These are phyloP conservation scores for Trichophyton schoenleinii DNA, from an alignment of 2,329 filamentous ascomycete genomes.

Conservation along the genomic window DNA sequence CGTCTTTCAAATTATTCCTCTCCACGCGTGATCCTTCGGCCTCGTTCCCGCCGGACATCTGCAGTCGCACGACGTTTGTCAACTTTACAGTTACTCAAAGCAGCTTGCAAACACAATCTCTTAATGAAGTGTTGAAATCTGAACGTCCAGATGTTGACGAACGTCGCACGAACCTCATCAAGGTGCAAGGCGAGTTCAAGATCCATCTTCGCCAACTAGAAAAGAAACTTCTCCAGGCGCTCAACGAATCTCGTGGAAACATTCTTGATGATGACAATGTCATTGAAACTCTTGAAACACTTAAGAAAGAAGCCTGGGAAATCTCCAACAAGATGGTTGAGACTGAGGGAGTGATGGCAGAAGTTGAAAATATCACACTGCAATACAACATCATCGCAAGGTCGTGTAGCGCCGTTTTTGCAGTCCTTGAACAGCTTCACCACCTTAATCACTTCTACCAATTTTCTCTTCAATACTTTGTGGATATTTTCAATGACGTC, in stretches of 20 bases:
- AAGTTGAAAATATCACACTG: conserved; percentile 89
- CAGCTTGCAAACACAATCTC: conserved; percentile 92
- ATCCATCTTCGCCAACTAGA: conserved; percentile 93
- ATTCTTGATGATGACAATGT: conserved; percentile 97
- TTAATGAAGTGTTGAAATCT: conserved; percentile 94
- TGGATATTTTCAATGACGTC: conserved; percentile 92
- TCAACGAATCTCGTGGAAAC: conserved; percentile 95
- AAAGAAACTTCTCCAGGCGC: conserved; percentile 81
- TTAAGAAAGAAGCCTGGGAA: conserved; percentile 94
- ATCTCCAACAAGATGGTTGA: conserved; percentile 94
- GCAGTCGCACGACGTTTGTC: conserved; percentile 96
- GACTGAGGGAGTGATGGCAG: conserved; percentile 94
- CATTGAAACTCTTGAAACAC: conserved; percentile 90
- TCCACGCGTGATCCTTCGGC: conserved; percentile 94
- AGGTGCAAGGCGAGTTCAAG: conserved; percentile 97
- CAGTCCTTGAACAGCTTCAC: conserved; percentile 90
- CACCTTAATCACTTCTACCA: conserved; percentile 99
- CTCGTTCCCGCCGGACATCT: conserved; percentile 89
- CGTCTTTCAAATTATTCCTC: conserved; percentile 86
- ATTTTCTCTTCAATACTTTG: conserved; percentile 95
- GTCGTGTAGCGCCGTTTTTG: conserved; percentile 94
- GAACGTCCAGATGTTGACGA: conserved; percentile 96
- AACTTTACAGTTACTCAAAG: conserved; percentile 99
- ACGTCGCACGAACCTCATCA: conserved; percentile 90
- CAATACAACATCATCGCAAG: conserved; percentile 88